These are phyloP conservation scores for Akanthomyces uredinophilus DNA, from an alignment of 2,329 filamentous ascomycete genomes.

Conservation along the genomic window DNA sequence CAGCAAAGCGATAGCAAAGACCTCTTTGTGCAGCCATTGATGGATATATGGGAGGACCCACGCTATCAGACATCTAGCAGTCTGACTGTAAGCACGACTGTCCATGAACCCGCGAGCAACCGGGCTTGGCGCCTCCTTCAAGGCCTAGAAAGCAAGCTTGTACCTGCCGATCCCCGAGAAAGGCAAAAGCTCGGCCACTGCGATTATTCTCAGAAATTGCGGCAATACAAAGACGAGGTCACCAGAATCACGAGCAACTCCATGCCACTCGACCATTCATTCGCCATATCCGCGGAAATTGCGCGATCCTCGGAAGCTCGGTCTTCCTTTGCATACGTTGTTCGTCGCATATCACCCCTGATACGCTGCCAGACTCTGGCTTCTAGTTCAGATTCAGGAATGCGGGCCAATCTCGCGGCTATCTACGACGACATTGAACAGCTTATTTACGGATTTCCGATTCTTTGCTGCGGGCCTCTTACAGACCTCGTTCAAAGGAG, in stretches of 20 bases:
- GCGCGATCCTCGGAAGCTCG: conserved; percentile 3
- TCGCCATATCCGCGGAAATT: too few species aligned
- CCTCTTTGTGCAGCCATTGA: not conserved
- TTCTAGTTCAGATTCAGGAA: not conserved
- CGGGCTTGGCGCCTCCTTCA: not conserved
- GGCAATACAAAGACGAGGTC: not conserved
- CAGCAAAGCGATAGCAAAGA: not conserved
- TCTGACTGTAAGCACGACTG: conserved; percentile 2
- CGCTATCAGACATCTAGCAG: not conserved
- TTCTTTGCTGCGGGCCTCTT: conserved; percentile 24
- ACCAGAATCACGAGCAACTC: not conserved
- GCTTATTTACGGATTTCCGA: conserved; percentile 25
- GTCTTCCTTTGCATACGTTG: conserved; percentile 20
- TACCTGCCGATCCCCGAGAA: not conserved
- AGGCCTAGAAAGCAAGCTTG: not conserved
- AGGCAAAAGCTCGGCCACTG: not conserved
- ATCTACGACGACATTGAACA: conserved; percentile 21
- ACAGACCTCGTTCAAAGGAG: conserved; percentile 20
- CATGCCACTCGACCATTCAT: not conserved
- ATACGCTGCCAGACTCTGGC: conserved; percentile 13
- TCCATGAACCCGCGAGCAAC: not conserved
- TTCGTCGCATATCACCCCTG: conserved; percentile 18
- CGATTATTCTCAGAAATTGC: not conserved
- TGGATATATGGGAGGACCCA: not conserved
- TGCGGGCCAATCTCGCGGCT: not conserved